Evolutionary conservation across 768 basidiomycete species (phyloP), one percentile per base, ranked within the genome.

Genomic region (Pisolithus albus): DNA sequence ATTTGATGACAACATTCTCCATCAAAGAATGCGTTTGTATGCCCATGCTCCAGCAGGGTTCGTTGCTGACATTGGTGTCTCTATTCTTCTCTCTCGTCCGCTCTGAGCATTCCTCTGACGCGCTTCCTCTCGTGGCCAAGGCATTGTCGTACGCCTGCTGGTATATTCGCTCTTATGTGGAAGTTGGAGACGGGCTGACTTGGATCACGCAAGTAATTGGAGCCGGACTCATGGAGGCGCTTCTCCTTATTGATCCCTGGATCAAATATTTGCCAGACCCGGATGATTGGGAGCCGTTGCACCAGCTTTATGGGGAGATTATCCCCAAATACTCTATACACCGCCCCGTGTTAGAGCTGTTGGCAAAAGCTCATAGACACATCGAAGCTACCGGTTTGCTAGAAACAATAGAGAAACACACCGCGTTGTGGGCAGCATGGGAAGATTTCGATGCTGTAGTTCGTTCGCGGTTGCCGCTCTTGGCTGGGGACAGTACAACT

Each of bases 121-220:
- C 40, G 7, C 58, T 16, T 16, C 0, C 39, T 13, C 40, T 61
- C 46, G 42, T 62, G 23, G 62, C 66, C 23, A 66, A 60, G 38
- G 56, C 51, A 30, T 51, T 66, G 43, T 68, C 66, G 4, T 64
- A 60, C 32, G 61, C 56, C 11, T 66, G 64, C 21, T 66, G 66
- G 64, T 61, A 64, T 32, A 59, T 65, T 40, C 66, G 65, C 8
- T 52, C 57, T 5, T 61, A 58, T n/a, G 53, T 59, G 30, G 64
- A 68, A 44, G 57, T 50, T 30, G 53, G 59, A 16, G 59, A 65
- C 5, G 66, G 61, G 7, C 16, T 64, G 4, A 54, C 59, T 48
- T 65, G 66, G 64, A 34, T 65, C 43, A 50, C 28, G 11, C 61
- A 67, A 52, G 46, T 53, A 21, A 38, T 65, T 38, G 57, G 64